A percentile compares a stretch with the other conserved stretches of the same genome.
Conservation (phyloP, 768 basidiomycete species). For the Tylopilus intermedius region DNA sequence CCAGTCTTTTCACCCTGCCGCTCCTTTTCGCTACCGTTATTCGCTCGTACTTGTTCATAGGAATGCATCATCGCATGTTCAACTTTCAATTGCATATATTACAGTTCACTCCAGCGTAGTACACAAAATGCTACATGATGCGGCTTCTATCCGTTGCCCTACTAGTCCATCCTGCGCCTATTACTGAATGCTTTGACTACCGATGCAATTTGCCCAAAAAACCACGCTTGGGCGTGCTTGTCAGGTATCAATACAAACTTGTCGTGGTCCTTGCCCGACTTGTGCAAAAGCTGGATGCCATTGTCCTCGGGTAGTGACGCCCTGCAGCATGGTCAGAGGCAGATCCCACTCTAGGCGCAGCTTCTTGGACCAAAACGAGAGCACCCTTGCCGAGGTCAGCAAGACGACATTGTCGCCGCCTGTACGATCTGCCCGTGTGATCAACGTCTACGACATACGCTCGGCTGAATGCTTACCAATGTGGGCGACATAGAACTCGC, state of each 20-base stretch:
- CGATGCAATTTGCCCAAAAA: slow-evolving; percentile 69
- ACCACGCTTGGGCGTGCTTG: slow-evolving; percentile 72
- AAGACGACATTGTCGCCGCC: slow-evolving; percentile 77
- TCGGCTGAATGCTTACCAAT: slow-evolving; percentile 53
- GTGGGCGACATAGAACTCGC: slow-evolving; percentile 87
- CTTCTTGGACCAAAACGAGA: slow-evolving; percentile 82
- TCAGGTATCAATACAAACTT: slow-evolving; percentile 75
- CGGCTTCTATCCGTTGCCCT: background rate
- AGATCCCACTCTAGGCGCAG: slow-evolving; percentile 89
- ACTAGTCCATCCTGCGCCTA: slow-evolving; percentile 62
- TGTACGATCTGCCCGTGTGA: slow-evolving; percentile 50
- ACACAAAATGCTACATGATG: no score
- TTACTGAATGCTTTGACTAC: slow-evolving; percentile 77
- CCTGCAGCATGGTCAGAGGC: slow-evolving; percentile 79
- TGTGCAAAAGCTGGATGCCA: slow-evolving; percentile 84
- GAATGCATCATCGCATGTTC: no score
- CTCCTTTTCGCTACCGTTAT: no score
- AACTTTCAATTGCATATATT: no score
- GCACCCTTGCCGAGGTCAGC: slow-evolving; percentile 70
- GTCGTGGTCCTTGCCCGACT: slow-evolving; percentile 66
- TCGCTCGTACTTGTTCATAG: no score
- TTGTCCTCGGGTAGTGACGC: slow-evolving; percentile 86
- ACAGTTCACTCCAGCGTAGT: no score
- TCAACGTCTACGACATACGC: slow-evolving; percentile 6
- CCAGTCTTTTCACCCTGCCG: no score